Percentiles rank a stretch among this genome's conserved stretches.
phyloP scores from a whole-genome alignment of 371 early-diverging fungal species.

The Saksenaea oblongispora region DNA sequence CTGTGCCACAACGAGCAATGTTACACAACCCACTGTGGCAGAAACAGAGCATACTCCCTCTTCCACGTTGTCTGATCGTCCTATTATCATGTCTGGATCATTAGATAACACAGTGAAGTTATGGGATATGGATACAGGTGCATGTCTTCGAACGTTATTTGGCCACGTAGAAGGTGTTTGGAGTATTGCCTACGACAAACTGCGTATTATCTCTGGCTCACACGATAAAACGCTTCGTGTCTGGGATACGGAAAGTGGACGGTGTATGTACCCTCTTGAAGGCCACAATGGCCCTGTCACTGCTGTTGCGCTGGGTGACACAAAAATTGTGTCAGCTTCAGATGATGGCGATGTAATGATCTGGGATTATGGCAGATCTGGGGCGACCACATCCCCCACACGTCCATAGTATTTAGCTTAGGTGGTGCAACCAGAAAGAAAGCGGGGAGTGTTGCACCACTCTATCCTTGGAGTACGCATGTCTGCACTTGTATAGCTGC shows the following conservation, averaged over 20 bases:
- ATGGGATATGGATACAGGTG: slow-evolving; percentile 80
- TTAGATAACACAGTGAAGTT: slow-evolving; percentile 90
- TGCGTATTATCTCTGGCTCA: slow-evolving; percentile 90
- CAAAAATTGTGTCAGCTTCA: slow-evolving; percentile 81
- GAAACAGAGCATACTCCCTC: neutral
- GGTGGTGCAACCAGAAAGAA: neutral
- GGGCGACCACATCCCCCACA: too few relatives aligned
- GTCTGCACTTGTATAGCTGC: too few relatives aligned
- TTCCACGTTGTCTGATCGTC: slow-evolving; percentile 28
- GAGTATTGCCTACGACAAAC: slow-evolving; percentile 83
- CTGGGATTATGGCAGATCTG: slow-evolving; percentile 68
- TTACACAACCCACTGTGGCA: neutral
- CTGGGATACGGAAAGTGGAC: slow-evolving; percentile 92
- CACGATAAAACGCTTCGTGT: slow-evolving; percentile 90
- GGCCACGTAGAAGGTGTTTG: slow-evolving; percentile 94
- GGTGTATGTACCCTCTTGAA: slow-evolving; percentile 73
- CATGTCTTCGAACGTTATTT: slow-evolving; percentile 81
- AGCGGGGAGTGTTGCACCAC: neutral
- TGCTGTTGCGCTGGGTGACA: slow-evolving; percentile 81
- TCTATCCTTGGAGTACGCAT: too few relatives aligned
- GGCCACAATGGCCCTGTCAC: slow-evolving; percentile 75
- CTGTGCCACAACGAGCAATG: slow-evolving; percentile 14
- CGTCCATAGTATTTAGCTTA: too few relatives aligned
- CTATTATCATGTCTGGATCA: slow-evolving; percentile 80
- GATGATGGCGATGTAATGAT: slow-evolving; percentile 82